Evolutionary conservation across 2,329 filamentous ascomycete genomes (phyloP).

Genomic region (Hortaea sp.): DNA sequence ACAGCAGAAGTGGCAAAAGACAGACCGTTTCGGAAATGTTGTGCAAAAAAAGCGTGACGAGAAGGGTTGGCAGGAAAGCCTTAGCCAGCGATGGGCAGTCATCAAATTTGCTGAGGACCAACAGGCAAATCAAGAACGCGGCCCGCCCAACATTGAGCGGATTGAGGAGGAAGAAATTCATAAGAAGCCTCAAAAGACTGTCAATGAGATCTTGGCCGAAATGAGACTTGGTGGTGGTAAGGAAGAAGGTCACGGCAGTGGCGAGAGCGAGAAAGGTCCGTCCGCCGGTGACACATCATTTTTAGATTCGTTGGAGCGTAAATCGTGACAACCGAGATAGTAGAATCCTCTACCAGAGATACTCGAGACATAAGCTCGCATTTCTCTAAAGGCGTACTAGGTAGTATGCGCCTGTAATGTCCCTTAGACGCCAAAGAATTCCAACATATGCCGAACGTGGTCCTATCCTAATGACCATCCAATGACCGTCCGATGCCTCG

Average conservation of each 20-base stretch:
- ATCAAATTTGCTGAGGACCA: conserved; percentile 22
- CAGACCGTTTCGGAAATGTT: conserved; percentile 10
- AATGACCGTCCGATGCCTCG: no score
- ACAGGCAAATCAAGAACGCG: conserved; percentile 12
- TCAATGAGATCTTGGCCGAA: conserved; percentile 21
- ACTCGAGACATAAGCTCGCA: no score
- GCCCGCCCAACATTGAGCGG: conserved; percentile 13
- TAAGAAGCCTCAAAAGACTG: conserved; percentile 11
- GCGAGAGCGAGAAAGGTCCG: background rate
- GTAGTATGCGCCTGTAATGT: no score
- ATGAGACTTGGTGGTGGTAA: conserved; percentile 7
- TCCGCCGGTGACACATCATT: no score
- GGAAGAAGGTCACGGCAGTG: background rate
- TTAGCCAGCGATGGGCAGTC: conserved; percentile 21
- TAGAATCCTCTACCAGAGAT: no score
- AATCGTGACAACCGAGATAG: no score
- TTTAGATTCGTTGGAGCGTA: no score
- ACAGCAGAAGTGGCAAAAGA: conserved; percentile 19
- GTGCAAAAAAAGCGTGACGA: conserved; percentile 9
- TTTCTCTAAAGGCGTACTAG: no score
- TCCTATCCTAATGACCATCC: no score
- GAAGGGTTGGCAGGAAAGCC: conserved; percentile 15
- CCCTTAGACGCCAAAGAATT: no score
- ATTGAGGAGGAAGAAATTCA: conserved; percentile 3
- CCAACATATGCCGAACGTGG: no score